A percentile compares a stretch with the other conserved stretches of the same genome.
Evolutionary conservation across 441 rosid species (phyloP).

Genomic region (Eutrema salsugineum): DNA sequence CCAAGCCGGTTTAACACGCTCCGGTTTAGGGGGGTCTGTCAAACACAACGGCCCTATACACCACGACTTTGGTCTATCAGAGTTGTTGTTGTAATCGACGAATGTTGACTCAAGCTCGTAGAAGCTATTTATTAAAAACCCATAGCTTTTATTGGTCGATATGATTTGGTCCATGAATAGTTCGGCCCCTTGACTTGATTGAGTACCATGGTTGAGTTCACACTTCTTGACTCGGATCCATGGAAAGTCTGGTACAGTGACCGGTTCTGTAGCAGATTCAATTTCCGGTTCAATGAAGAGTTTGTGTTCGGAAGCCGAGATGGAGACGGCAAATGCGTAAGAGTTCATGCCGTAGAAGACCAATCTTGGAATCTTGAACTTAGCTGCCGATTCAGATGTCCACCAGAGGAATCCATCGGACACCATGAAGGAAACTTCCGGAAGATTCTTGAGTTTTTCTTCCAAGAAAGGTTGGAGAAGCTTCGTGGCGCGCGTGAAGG

Average conservation of each 20-base stretch:
- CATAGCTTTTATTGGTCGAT: constrained; percentile 33
- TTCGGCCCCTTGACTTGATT: not conserved
- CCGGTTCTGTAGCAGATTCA: constrained; percentile 40
- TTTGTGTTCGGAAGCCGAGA: not conserved
- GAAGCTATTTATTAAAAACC: constrained; percentile 45
- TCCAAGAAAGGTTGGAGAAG: constrained; percentile 55
- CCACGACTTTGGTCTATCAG: constrained; percentile 21
- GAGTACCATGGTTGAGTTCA: constrained; percentile 25
- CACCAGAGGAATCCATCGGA: constrained; percentile 77
- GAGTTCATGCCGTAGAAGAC: constrained; percentile 42
- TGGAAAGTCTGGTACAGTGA: constrained; percentile 48
- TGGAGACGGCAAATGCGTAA: constrained; percentile 13
- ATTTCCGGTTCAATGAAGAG: constrained; percentile 15
- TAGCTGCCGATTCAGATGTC: constrained; percentile 57
- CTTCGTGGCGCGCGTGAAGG: constrained; percentile 50
- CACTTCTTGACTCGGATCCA: constrained; percentile 51
- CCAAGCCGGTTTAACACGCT: constrained; percentile 26
- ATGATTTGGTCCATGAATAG: not conserved
- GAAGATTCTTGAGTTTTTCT: constrained; percentile 32
- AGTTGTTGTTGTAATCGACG: constrained; percentile 6
- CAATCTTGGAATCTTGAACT: constrained; percentile 53
- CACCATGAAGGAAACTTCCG: constrained; percentile 45
- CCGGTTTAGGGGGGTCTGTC: constrained; percentile 13
- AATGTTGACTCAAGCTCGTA: constrained; percentile 59
- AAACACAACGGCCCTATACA: constrained; percentile 64